Base-by-base conservation (phyloP, 495 filamentous ascomycete genomes). In the Aspergillus incahuasiensis region DNA sequence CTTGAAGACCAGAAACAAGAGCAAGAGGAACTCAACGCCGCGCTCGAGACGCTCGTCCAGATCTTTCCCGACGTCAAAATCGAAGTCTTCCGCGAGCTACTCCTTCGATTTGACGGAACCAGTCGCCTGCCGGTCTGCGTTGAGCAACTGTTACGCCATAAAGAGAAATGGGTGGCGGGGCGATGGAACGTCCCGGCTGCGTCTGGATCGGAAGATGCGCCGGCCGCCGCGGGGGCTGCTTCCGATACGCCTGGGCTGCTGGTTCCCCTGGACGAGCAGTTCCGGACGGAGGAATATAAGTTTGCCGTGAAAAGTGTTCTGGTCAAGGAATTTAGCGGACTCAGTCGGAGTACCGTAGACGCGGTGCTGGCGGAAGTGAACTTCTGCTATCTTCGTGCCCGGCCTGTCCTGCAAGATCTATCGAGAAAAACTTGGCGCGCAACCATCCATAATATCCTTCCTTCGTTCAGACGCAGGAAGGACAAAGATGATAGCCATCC, bases 301-400 rank as follows among this genome's bases (percentile, higher is more conserved):
- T 69, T 73, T 48, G 86, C 90, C 8, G 89, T 88, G 9, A 86
- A 82, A 65, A 59, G 63, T 28, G 65, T 72, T 9, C 68, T 88
- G 55, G 73, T 69, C 62, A 87, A 90, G 43, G 94, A 98, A 66
- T 98, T 96, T 75, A 88, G 84, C 58, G 82, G 81, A 19, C 73
- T 97, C 12, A 86, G 86, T 32, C 82, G 80, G 51, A 92, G 90
- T 42, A 83, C 90, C 3, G 86, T 97, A 60, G 85, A 89, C 39
- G 92, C 86, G 7, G 91, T 98, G 2, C 78, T 98, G 44, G 92
- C 92, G 20, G 94, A 98, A 67, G 81, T 81, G 61, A 98, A 98
- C 66, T 88, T 87, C 68, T 90, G 85, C 28, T 97, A 97, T 63
- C 78, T 83, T 4, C 81, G 84, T n/a, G 85, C 90, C 3, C 79